A percentile compares a stretch with the other conserved stretches of the same genome.
Conservation (phyloP, 441 rosid genomes). For the Gossypium trilobum region DNA sequence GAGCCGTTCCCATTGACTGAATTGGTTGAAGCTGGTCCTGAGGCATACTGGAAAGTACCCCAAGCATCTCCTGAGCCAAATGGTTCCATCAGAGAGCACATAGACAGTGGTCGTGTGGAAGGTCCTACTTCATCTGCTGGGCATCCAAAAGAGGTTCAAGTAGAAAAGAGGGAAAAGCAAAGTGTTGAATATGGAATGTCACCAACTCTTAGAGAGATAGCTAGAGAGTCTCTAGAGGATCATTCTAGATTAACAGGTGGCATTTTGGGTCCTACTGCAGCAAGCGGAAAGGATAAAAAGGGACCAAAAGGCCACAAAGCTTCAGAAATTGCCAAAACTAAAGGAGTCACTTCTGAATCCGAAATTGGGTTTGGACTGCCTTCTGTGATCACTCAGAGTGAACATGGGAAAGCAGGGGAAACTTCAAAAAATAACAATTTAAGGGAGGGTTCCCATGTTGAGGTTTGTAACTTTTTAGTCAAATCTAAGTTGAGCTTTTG, state of each 20-base stretch:
- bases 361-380: slow-evolving; percentile 33
- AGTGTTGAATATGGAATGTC: slow-evolving; percentile 28
- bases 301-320: slow-evolving; percentile 35
- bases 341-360: slow-evolving; percentile 39
- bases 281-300: slow-evolving; percentile 34
- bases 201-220: slow-evolving; percentile 27
- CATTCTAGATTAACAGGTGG: slow-evolving; percentile 34
- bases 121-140: slow-evolving; percentile 19
- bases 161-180: slow-evolving; percentile 25
- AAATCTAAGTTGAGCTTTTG: background rate
- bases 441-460: slow-evolving; percentile 74
- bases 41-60: slow-evolving; percentile 56
- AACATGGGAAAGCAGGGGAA: slow-evolving; percentile 32
- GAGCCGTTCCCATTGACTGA: slow-evolving; percentile 56
- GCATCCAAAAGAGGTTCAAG: slow-evolving; percentile 26
- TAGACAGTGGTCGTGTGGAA: slow-evolving; percentile 14
- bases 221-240: slow-evolving; percentile 33
- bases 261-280: slow-evolving; percentile 30
- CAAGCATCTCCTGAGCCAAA: slow-evolving; percentile 36
- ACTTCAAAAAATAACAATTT: slow-evolving; percentile 34
- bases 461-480: slow-evolving; percentile 43
- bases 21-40: slow-evolving; percentile 62
- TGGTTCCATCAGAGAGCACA: slow-evolving; percentile 21
- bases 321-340: slow-evolving; percentile 35
- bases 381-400: slow-evolving; percentile 24